Percentiles rank a stretch among this genome's conserved stretches.
phyloP scores from a whole-genome alignment of 225 moss, liverwort and hornwort species.

The Straminergon stramineum region DNA sequence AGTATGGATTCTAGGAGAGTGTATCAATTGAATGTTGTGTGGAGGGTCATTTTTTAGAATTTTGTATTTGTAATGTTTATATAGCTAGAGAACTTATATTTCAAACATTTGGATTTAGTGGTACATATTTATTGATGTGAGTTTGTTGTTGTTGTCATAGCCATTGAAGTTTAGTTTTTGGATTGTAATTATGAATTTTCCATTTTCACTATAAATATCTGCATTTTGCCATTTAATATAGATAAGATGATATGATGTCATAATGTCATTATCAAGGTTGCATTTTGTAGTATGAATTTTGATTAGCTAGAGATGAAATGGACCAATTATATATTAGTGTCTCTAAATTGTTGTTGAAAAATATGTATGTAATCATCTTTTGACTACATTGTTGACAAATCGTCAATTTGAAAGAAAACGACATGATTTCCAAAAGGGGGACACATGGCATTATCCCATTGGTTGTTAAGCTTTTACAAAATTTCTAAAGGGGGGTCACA shows the following conservation, averaged over 20 bases:
- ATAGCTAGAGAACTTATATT: not conserved
- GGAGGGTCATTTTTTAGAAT: not conserved
- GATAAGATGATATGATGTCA: not conserved
- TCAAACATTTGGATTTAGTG: not conserved
- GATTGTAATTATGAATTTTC: not conserved
- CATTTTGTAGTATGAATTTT: not conserved
- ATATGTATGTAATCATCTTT: no score
- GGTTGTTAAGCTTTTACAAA: no score
- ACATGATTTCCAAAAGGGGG: no score
- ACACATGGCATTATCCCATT: no score
- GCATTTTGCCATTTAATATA: not conserved
- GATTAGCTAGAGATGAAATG: not conserved
- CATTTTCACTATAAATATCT: not conserved
- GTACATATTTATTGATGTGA: not conserved
- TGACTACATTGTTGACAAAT: no score
- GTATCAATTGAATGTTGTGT: not conserved
- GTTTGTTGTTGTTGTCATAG: not conserved
- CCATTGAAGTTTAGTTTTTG: not conserved
- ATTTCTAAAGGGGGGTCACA: no score
- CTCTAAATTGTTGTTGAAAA: not conserved
- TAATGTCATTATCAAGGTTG: not conserved
- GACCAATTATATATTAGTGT: not conserved
- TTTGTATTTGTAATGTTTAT: not conserved
- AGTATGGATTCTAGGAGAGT: rapidly evolving
- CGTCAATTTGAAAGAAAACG: no score